A percentile compares a stretch with the other conserved stretches of the same genome.
Conservation (phyloP, 2,329 filamentous ascomycete species). For the Colletotrichum euphorbiae region DNA sequence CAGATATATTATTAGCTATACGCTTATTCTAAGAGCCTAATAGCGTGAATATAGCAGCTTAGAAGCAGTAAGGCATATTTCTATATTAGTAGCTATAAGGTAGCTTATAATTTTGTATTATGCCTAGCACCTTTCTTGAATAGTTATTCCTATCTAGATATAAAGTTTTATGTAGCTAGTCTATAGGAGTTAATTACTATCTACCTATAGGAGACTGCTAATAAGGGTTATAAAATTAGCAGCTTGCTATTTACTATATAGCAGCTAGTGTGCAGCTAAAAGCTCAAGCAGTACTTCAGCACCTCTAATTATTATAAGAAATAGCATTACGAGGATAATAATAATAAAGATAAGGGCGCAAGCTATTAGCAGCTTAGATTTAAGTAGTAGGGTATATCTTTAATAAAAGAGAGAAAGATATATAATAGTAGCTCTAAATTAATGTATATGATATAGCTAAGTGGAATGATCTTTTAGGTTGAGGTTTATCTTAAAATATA, state of each 20-base stretch:
- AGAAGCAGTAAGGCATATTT: background rate
- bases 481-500: no score
- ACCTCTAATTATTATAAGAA: conserved; percentile 8
- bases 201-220: background rate
- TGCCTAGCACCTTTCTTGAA: background rate
- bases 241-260: conserved; percentile 10
- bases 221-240: conserved; percentile 1
- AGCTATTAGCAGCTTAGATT: background rate
- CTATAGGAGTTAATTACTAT: background rate
- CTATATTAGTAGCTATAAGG: background rate
- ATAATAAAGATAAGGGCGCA: background rate
- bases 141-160: background rate
- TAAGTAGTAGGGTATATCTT: background rate
- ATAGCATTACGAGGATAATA: background rate
- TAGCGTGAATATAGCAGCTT: background rate
- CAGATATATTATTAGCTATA: background rate
- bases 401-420: background rate
- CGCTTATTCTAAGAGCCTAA: background rate
- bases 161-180: background rate
- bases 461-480: no score
- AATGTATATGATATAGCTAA: background rate
- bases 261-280: conserved; percentile 13
- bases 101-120: background rate
- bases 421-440: no score
- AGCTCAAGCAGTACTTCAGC: conserved; percentile 16